Conservation (phyloP, 345 rosid species). For the Hevea brasiliensis region DNA sequence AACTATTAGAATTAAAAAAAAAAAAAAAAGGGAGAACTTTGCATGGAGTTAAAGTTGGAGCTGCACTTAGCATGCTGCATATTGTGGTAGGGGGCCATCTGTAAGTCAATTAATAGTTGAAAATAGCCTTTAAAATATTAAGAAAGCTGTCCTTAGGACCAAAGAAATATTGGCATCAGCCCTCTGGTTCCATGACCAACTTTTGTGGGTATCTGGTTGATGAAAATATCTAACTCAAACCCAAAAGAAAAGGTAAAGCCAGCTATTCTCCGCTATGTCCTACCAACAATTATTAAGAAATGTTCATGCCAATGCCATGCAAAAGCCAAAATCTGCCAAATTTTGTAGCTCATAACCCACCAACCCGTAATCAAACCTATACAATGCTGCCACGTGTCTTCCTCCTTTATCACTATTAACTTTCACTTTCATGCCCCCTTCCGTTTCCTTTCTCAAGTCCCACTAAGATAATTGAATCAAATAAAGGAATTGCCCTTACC, state of each 20-base stretch:
- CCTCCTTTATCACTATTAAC: background rate
- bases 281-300: too few relatives aligned
- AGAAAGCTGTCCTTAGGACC: background rate
- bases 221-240: background rate
- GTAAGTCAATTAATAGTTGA: background rate
- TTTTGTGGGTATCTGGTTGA: background rate
- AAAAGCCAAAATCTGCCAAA: background rate
- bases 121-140: background rate
- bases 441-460: conserved; percentile 7
- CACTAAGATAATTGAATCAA: background rate
- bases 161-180: background rate
- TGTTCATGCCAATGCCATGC: background rate
- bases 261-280: conserved; percentile 9
- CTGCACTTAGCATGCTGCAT: too few relatives aligned
- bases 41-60: background rate
- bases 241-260: conserved; percentile 3
- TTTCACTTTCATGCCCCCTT: conserved; percentile 2
- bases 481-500: background rate
- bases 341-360: background rate
- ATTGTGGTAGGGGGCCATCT: too few relatives aligned
- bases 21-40: background rate
- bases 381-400: background rate
- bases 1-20: background rate
- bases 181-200: background rate
- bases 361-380: background rate